Percentiles rank a stretch among this genome's conserved stretches.
These are phyloP conservation scores for Alternaria gaisen DNA, from an alignment of 2,329 filamentous ascomycete genomes.

Conservation along the genomic window DNA sequence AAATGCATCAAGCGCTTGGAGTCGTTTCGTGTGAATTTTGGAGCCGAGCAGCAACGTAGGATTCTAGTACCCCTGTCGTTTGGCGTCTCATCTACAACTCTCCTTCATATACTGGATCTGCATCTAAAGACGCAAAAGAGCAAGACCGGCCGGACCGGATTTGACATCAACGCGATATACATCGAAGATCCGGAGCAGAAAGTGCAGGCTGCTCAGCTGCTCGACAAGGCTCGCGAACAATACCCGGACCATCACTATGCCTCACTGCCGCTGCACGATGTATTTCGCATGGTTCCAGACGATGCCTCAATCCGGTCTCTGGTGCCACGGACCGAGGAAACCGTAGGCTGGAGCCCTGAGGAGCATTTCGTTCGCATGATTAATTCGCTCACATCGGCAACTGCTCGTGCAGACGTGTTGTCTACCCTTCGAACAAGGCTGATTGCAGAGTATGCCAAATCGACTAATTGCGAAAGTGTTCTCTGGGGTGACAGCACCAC, in stretches of 20 bases:
- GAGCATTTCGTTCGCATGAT: constrained; percentile 63
- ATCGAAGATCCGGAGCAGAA: constrained; percentile 53
- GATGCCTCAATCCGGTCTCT: constrained; percentile 35
- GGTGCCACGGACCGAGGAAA: constrained; percentile 14
- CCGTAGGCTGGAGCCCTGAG: constrained; percentile 11
- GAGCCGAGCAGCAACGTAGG: constrained; percentile 57
- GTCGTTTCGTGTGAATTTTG: constrained; percentile 65
- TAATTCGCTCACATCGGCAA: constrained; percentile 72
- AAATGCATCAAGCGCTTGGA: constrained; percentile 84
- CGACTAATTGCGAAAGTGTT: constrained; percentile 71
- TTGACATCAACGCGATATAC: constrained; percentile 68
- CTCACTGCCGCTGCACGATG: constrained; percentile 69
- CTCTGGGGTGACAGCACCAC: constrained; percentile 89
- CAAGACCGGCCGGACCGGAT: constrained; percentile 71
- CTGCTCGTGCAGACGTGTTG: constrained; percentile 77
- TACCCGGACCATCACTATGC: constrained; percentile 75
- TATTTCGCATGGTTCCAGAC: constrained; percentile 46
- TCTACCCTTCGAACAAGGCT: constrained; percentile 76
- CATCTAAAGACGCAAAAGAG: constrained; percentile 72
- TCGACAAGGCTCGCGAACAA: constrained; percentile 57
- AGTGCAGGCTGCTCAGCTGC: constrained; percentile 14
- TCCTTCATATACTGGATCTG: constrained; percentile 78
- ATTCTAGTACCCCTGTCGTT: constrained; percentile 84
- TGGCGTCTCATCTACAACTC: constrained; percentile 79
- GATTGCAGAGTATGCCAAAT: constrained; percentile 63